Conservation (phyloP, 495 filamentous ascomycete species). For the Chaetomium fimeti region DNA sequence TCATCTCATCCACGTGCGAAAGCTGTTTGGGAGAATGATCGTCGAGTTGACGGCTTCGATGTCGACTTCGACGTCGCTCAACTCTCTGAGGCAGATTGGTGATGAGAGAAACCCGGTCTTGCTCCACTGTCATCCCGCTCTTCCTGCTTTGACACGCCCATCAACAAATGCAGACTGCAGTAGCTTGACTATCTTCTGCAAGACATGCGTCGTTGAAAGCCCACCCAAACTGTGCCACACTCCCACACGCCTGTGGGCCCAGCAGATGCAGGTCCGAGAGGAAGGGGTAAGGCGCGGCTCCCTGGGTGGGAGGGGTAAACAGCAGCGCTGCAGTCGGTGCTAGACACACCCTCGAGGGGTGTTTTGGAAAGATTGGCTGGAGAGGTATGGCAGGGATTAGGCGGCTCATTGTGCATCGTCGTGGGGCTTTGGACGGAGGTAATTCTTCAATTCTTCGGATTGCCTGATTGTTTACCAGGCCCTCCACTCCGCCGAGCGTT, state of each 20-base stretch:
- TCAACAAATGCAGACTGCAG: background rate
- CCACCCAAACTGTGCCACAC: background rate
- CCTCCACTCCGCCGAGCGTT: slow-evolving; percentile 12
- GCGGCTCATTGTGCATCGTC: slow-evolving; percentile 14
- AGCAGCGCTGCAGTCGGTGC: slow-evolving; percentile 7
- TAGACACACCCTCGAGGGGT: slow-evolving; percentile 27
- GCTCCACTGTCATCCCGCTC: slow-evolving; percentile 17
- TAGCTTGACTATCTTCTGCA: background rate
- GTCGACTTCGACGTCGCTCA: background rate
- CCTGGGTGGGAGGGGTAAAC: slow-evolving; percentile 7
- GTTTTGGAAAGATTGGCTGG: slow-evolving; percentile 14
- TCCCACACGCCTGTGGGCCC: slow-evolving; percentile 1
- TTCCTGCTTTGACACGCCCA: background rate
- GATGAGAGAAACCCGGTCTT: no score
- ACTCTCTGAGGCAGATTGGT: background rate
- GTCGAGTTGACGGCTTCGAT: background rate
- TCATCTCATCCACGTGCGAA: background rate
- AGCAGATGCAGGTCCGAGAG: slow-evolving; percentile 39
- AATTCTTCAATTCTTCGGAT: background rate
- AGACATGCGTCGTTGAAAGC: background rate
- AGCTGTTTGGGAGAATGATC: background rate
- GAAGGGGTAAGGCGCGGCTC: slow-evolving; percentile 34
- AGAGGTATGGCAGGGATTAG: slow-evolving; percentile 5
- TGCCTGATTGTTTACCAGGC: background rate
- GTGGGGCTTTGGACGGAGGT: background rate